A percentile compares a stretch with the other conserved stretches of the same genome.
Evolutionary conservation across 2,329 filamentous ascomycete species (phyloP).

Genomic region (Phialemoniopsis sp.): DNA sequence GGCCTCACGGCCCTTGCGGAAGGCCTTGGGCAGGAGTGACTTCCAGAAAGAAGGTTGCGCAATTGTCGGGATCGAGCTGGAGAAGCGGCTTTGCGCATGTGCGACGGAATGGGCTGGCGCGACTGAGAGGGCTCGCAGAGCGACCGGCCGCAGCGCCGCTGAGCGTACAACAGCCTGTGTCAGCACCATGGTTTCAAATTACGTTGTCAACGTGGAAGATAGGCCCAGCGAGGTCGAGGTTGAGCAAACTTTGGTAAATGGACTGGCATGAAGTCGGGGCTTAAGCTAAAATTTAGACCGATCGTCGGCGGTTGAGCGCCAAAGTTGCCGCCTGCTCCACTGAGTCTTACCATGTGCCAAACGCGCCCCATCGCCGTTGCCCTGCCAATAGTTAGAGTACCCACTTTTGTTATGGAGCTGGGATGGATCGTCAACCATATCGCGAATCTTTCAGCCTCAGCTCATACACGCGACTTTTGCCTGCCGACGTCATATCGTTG

Average conservation of each 20-base stretch:
- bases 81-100: neutral
- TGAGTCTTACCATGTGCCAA: neutral
- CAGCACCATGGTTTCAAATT: too few species aligned
- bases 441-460: neutral
- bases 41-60: constrained; percentile 58
- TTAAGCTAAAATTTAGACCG: too few species aligned
- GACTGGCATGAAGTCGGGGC: too few species aligned
- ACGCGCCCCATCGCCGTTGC: constrained; percentile 1
- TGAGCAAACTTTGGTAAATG: too few species aligned
- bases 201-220: too few species aligned
- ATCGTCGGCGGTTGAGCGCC: too few species aligned
- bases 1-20: constrained; percentile 41
- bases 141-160: too few species aligned
- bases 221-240: too few species aligned
- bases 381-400: constrained; percentile 1
- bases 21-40: constrained; percentile 63
- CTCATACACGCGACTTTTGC: neutral
- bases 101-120: too few species aligned
- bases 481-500: constrained; percentile 3
- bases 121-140: too few species aligned
- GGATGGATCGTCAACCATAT: neutral
- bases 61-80: constrained; percentile 18
- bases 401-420: neutral
- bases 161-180: too few species aligned
- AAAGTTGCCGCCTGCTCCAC: too few species aligned